Evolutionary conservation across 176 grass and related monocot genomes (phyloP).

Genomic region (Rhynchospora tenuis): DNA sequence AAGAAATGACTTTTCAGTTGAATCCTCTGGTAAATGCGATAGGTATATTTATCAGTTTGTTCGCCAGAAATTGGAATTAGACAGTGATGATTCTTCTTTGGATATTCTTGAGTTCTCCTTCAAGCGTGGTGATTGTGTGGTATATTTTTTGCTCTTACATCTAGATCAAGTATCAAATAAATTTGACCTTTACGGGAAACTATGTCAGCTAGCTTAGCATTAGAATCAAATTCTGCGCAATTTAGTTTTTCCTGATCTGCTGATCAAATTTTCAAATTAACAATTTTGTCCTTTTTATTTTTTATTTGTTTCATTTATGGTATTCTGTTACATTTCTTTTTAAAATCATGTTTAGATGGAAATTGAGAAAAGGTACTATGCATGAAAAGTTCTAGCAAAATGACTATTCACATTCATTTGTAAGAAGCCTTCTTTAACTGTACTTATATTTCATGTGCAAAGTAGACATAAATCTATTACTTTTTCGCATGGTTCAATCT

Average conservation of each 20-base stretch:
- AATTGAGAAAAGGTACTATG: not conserved
- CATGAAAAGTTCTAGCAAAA: not conserved
- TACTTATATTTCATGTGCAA: not conserved
- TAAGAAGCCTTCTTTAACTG: no score
- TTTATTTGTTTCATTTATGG: not conserved
- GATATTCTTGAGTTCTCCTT: conserved; percentile 55
- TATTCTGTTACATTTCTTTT: not conserved
- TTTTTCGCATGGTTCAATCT: not conserved
- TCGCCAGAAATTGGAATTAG: conserved; percentile 37
- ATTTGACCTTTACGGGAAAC: not conserved
- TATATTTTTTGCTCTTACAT: conserved; percentile 35
- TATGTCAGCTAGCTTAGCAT: not conserved
- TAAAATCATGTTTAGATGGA: not conserved
- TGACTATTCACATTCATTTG: not conserved
- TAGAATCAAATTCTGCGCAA: not conserved
- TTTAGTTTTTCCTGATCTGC: not conserved
- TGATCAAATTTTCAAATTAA: not conserved
- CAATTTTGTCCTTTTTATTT: not conserved
- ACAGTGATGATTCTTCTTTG: conserved; percentile 26
- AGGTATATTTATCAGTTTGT: conserved; percentile 82
- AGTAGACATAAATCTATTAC: not conserved
- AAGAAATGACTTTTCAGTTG: conserved; percentile 43
- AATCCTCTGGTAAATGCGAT: conserved; percentile 59
- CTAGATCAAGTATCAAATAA: not conserved
- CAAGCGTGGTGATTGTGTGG: conserved; percentile 76